Conservation (phyloP, 2,329 filamentous ascomycete genomes). For the Penicillium frequentans region DNA sequence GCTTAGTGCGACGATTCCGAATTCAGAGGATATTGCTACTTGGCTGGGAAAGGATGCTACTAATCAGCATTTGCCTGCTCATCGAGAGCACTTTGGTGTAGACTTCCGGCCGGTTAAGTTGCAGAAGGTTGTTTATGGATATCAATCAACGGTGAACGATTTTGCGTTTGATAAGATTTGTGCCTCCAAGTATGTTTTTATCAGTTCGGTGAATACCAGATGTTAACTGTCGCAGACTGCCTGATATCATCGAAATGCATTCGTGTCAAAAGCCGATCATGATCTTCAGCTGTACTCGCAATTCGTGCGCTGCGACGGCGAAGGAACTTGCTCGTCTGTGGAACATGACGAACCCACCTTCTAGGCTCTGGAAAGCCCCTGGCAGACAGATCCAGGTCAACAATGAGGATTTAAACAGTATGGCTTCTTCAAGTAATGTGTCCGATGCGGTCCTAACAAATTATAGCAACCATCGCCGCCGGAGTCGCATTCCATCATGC, state of each 20-base stretch:
- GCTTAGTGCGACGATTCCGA: slow-evolving; percentile 80
- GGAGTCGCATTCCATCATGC: slow-evolving; percentile 84
- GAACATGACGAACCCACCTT: slow-evolving; percentile 49
- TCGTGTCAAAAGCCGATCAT: slow-evolving; percentile 73
- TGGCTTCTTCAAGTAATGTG: background rate
- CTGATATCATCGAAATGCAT: slow-evolving; percentile 65
- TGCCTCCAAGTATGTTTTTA: slow-evolving; percentile 53
- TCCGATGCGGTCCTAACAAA: slow-evolving; percentile 6
- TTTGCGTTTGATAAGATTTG: slow-evolving; percentile 74
- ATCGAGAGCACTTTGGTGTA: slow-evolving; percentile 70
- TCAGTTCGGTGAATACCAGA: background rate
- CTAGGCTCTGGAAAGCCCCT: slow-evolving; percentile 66
- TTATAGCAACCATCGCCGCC: slow-evolving; percentile 46
- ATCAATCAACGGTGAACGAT: slow-evolving; percentile 64
- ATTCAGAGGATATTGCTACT: slow-evolving; percentile 73
- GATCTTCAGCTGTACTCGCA: slow-evolving; percentile 78
- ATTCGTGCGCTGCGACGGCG: slow-evolving; percentile 68
- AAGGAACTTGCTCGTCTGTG: slow-evolving; percentile 67
- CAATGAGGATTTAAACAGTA: slow-evolving; percentile 62
- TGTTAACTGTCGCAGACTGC: slow-evolving; percentile 53
- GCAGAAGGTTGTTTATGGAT: slow-evolving; percentile 75
- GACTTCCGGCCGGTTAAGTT: slow-evolving; percentile 77
- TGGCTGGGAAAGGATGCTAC: slow-evolving; percentile 72
- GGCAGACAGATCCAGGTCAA: slow-evolving; percentile 51
- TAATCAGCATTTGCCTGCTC: slow-evolving; percentile 63